Evolutionary conservation across 2,329 filamentous ascomycete genomes (phyloP), one percentile per base, ranked within the genome.

Genomic region (Monosporascus sp.): DNA sequence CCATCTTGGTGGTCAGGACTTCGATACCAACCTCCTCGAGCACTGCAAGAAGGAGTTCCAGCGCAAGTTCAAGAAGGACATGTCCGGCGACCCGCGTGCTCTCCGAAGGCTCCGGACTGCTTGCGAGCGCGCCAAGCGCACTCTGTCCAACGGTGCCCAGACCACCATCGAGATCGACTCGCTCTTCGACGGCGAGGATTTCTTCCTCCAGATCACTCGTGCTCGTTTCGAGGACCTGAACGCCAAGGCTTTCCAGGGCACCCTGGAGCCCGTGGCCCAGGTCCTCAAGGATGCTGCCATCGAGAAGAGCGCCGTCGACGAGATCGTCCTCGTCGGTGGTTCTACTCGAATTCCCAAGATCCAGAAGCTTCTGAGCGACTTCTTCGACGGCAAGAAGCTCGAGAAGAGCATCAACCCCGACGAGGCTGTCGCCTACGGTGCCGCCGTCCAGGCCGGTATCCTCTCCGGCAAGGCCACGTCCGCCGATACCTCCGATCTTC

Each of bases 51-150:
- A 97, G 88, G 81, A 83, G 66, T 97, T 96, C 86, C 97, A 97
- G 87, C 97, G 97, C 88, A 94, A 97, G 84, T 83, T 97, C 81
- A 78, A 76, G 65, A 90, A 95, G 63, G 91, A 99, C 66, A 84
- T 97, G 71, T 89, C 86, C 77, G 95, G 94, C 82, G 91, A 97
- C 71, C 78, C 87, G 62, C 97, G 97, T 89, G 88, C 93, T 63
- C 97, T 97, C 92, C 90, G 92, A 79, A 99, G 97, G 81, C 85
- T 99, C 66, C 97, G 97, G 90, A 92, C 93, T 67, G 94, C 97
- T 77, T 93, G 94, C 65, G 94, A 99, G 77, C 97, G 97, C 86
- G 94, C 94, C 77, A 99, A 99, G 89, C 90, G 94, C 70, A 95
- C 92, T 65, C 87, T 99, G 53, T 96, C 89, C 69, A 94, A 90